Evolutionary conservation across 352 stramenopile genomes (phyloP), one percentile per base, ranked within the genome.

Genomic region (Pythium vanterpoolii): DNA sequence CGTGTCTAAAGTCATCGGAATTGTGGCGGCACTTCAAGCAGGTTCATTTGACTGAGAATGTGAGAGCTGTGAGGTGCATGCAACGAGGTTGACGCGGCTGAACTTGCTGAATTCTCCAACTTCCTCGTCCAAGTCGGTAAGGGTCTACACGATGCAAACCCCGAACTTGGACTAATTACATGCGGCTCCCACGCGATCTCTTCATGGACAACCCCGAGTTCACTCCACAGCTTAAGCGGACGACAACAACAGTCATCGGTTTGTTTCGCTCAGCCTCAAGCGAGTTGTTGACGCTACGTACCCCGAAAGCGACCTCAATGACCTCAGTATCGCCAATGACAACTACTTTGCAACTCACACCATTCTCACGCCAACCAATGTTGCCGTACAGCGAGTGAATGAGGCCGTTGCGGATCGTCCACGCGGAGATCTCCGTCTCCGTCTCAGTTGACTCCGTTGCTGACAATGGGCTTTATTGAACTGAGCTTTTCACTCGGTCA

Each of bases 321-420:
- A 50, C 2, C 1, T n/a, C n/a, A n/a, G n/a, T n/a, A n/a, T 9
- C 11, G 56, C 56, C 34, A 27, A 62, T 4, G 39, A 67, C 26
- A 34, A 67, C 24, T 45, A 51, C 6, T 7, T 61, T 28, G 62
- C 43, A 2, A 36, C 49, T 10, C 50, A 56, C 0, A 64, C 55
- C 1, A 64, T 65, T 50, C 40, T 69, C 1, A 39, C 55, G 5
- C 23, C 62, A 23, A 69, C 51, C 7, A 69, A 69, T 31, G 31
- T 30, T 24, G 33, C 31, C 0, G 52, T 69, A 5, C 51, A 54
- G 1, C 33, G 13, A 1, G 53, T 69, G 1, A 65, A 69, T 19
- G 56, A 62, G 18, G 46, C 39, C 4, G 55, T 65, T 13, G 45
- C 56, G 13, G 44, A 56, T 14, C 33, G 42, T 3, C 11, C 65